Evolutionary conservation across 2,329 filamentous ascomycete genomes (phyloP).

Genomic region (Diaporthe batatas): DNA sequence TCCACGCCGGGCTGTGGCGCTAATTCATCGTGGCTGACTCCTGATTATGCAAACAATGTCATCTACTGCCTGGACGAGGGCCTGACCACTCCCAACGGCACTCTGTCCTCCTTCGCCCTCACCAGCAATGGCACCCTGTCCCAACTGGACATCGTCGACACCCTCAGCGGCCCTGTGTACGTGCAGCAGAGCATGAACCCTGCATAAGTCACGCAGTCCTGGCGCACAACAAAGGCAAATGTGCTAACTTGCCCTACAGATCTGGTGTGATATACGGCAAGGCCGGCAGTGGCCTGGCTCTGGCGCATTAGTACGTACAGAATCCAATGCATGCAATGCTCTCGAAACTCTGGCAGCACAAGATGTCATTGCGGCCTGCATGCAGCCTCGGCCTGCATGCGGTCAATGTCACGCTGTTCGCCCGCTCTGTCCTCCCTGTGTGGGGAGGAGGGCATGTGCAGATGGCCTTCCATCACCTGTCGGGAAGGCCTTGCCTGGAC

Average conservation of each 20-base stretch:
- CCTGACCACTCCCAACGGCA: conserved; percentile 60
- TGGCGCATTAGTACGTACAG: conserved; percentile 61
- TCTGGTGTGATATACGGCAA: conserved; percentile 59
- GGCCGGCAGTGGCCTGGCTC: conserved; percentile 54
- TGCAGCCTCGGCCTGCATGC: conserved; percentile 19
- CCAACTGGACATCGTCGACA: conserved; percentile 53
- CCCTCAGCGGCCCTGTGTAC: conserved; percentile 57
- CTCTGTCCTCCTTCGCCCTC: conserved; percentile 58
- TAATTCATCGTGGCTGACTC: conserved; percentile 72
- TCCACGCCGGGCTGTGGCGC: conserved; percentile 62
- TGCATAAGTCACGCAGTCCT: background rate
- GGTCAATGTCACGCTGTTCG: conserved; percentile 15
- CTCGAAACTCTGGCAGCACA: background rate
- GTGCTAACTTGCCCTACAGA: conserved; percentile 8
- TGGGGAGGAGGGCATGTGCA: conserved; percentile 14
- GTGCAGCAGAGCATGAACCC: background rate
- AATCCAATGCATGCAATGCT: conserved; percentile 39
- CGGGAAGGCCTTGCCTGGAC: background rate
- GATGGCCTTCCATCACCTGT: conserved; percentile 20
- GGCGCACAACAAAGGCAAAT: background rate
- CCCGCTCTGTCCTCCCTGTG: background rate
- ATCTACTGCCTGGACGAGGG: conserved; percentile 75
- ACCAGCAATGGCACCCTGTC: conserved; percentile 55
- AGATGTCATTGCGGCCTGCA: conserved; percentile 11
- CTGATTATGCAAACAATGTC: conserved; percentile 61